A percentile compares a stretch with the other conserved stretches of the same genome.
phyloP scores from a whole-genome alignment of 352 stramenopile species.

The Globisporangium parvum region DNA sequence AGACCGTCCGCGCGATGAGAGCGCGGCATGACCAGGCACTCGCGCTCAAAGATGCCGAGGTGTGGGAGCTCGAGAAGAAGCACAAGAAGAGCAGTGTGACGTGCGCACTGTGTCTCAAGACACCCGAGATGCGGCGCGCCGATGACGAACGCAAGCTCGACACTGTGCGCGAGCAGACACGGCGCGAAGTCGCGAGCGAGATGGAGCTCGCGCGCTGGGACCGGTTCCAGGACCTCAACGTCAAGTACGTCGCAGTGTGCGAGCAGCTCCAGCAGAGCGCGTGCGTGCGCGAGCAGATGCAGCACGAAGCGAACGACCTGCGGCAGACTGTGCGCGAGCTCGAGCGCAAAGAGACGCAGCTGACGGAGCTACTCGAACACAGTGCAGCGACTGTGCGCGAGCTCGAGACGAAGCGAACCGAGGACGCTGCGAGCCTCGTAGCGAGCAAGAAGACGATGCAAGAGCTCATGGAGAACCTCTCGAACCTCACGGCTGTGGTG shows the following conservation, averaged over 20 bases:
- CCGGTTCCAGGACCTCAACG: conserved; percentile 58
- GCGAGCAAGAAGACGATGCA: conserved; percentile 55
- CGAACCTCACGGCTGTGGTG: conserved; percentile 54
- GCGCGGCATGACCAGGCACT: conserved; percentile 33
- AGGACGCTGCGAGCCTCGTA: conserved; percentile 26
- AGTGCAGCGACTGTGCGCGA: conserved; percentile 20
- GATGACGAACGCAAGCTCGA: conserved; percentile 35
- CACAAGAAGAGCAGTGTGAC: conserved; percentile 40
- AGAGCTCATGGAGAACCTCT: conserved; percentile 59
- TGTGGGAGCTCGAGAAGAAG: conserved; percentile 59
- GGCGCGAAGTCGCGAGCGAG: conserved; percentile 38
- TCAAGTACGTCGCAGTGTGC: conserved; percentile 56
- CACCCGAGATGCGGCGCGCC: conserved; percentile 36
- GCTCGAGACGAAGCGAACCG: conserved; percentile 18
- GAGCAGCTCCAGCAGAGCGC: conserved; percentile 30
- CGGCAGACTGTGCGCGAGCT: conserved; percentile 11
- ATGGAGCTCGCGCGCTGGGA: conserved; percentile 65
- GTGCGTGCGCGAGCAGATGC: conserved; percentile 19
- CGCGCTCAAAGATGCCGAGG: conserved; percentile 45
- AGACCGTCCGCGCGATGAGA: conserved; percentile 43
- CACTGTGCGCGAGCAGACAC: conserved; percentile 41
- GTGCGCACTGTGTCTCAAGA: conserved; percentile 49
- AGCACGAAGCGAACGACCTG: conserved; percentile 18
- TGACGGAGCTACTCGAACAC: conserved; percentile 18
- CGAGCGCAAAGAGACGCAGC: conserved; percentile 24